Evolutionary conservation across 2,329 filamentous ascomycete genomes (phyloP).

Genomic region (Ascochyta pisi): DNA sequence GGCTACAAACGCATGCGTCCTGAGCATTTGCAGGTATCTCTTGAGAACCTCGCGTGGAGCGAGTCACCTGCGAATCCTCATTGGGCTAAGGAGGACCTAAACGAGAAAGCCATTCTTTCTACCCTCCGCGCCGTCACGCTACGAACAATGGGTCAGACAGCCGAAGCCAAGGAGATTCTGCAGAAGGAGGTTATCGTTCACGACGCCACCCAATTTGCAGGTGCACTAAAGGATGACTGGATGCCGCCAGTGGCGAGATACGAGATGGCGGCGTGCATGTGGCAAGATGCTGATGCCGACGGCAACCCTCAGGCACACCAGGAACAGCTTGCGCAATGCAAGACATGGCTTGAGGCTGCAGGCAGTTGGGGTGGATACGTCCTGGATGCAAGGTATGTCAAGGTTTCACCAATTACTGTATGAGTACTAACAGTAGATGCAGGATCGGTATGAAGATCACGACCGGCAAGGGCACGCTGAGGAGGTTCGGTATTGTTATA

Average conservation of each 20-base stretch:
- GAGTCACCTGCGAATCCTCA: conserved; percentile 58
- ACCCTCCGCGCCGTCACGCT: conserved; percentile 72
- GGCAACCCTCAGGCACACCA: conserved; percentile 44
- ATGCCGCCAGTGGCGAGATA: conserved; percentile 78
- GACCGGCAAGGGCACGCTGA: conserved; percentile 71
- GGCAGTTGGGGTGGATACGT: conserved; percentile 75
- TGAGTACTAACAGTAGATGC: neutral
- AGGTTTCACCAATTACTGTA: neutral
- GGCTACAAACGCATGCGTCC: conserved; percentile 80
- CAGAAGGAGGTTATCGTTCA: conserved; percentile 68
- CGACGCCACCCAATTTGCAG: conserved; percentile 62
- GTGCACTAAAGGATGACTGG: conserved; percentile 71
- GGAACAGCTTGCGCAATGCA: conserved; percentile 66
- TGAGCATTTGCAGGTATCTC: conserved; percentile 68
- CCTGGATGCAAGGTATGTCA: conserved; percentile 68
- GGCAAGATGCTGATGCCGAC: conserved; percentile 66
- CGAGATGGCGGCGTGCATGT: conserved; percentile 82
- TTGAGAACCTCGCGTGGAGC: conserved; percentile 72
- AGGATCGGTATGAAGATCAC: conserved; percentile 74
- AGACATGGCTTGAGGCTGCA: conserved; percentile 69
- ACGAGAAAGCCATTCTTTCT: conserved; percentile 70
- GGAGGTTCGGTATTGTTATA: conserved; percentile 34
- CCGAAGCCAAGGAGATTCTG: conserved; percentile 71
- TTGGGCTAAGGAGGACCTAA: conserved; percentile 61
- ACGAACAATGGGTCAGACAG: conserved; percentile 67